A percentile compares a stretch with the other conserved stretches of the same genome.
phyloP scores from a whole-genome alignment of 2,329 filamentous ascomycete species.

The Talaromyces funiculosus region DNA sequence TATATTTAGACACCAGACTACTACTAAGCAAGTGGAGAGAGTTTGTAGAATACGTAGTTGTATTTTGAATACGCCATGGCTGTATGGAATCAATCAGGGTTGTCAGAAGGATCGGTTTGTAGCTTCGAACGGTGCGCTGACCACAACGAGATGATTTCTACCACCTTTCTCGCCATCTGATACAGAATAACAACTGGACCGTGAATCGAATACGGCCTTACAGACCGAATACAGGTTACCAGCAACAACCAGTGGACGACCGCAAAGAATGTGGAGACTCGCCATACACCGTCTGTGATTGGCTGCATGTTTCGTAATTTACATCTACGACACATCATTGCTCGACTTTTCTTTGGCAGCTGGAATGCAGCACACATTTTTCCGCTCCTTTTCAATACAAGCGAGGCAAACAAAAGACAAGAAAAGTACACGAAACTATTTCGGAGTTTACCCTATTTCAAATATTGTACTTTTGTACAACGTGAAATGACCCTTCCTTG shows the following conservation, averaged over 20 bases:
- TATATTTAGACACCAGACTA: neutral
- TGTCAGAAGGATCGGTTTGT: neutral
- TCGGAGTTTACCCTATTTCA: neutral
- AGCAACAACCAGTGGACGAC: neutral
- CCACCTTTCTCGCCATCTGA: no score
- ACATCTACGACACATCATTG: neutral
- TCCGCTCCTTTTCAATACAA: neutral
- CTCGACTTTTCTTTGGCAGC: neutral
- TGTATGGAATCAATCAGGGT: neutral
- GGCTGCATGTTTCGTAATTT: neutral
- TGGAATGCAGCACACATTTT: constrained; percentile 1
- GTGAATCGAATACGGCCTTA: neutral
- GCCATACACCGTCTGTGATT: neutral
- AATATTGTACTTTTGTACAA: neutral
- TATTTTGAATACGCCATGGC: neutral
- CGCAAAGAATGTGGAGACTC: neutral
- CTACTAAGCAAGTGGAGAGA: constrained; percentile 2
- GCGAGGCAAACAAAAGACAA: neutral
- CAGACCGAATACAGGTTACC: neutral
- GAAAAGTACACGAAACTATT: neutral
- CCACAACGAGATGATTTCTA: neutral
- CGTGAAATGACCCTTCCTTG: neutral
- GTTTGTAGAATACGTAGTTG: neutral
- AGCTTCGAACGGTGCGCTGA: neutral
- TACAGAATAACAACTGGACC: no score